phyloP scores from a whole-genome alignment of 1,284 basidiomycete genomes.

The Apiotrichum laibachii region DNA sequence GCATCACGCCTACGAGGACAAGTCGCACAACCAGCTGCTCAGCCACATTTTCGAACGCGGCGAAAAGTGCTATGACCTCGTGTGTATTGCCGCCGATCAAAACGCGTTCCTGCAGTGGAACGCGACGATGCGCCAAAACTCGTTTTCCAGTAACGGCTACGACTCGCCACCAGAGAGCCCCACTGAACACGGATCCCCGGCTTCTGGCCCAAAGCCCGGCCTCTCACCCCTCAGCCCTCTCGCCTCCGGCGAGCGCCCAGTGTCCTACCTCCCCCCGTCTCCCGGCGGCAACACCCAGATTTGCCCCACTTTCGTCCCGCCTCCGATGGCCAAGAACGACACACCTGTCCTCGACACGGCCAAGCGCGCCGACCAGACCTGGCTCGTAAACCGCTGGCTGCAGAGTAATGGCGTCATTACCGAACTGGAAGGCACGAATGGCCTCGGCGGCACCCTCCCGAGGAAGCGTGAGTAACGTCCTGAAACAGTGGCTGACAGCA shows the following conservation, averaged over 20 bases:
- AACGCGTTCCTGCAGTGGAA: constrained; percentile 35
- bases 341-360: constrained; percentile 12
- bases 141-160: background rate
- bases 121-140: background rate
- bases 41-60: constrained; percentile 15
- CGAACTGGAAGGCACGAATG: constrained; percentile 10
- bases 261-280: background rate
- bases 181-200: too few relatives aligned
- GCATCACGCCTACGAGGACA: constrained; percentile 26
- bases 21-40: constrained; percentile 17
- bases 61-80: constrained; percentile 12
- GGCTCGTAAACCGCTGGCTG: constrained; percentile 25
- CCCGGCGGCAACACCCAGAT: background rate
- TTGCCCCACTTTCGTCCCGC: constrained; percentile 7
- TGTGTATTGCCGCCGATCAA: constrained; percentile 21
- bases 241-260: background rate
- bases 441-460: constrained; percentile 6
- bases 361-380: constrained; percentile 18
- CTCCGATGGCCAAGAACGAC: constrained; percentile 12
- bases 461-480: constrained; percentile 10
- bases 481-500: constrained; percentile 1
- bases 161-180: background rate
- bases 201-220: too few relatives aligned
- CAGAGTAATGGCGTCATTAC: constrained; percentile 1
- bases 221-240: background rate